Evolutionary conservation across 2,329 filamentous ascomycete species (phyloP), one percentile per base, ranked within the genome.

Genomic region (Emericellopsis atlantica): DNA sequence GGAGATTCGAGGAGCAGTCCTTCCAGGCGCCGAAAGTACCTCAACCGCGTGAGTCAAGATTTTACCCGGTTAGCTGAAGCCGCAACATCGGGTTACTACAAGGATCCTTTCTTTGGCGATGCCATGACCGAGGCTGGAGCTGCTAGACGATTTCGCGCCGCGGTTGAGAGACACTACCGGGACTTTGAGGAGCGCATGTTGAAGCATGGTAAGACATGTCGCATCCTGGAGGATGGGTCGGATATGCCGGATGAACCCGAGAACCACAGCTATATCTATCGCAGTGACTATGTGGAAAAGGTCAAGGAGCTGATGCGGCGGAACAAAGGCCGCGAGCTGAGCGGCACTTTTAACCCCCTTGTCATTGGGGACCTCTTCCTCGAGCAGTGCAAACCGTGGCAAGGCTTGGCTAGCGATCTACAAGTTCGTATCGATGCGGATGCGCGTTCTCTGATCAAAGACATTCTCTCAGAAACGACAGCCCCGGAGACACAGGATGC

Each of bases 291-390:
- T 24, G 14, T 36, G 7, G 8, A 10, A 2, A 6, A 40, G 14
- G 33, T 41, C n/a, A 21, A 11, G 22, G 18, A 15, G n/a, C 6
- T 52, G 6, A 52, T 58, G 39, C 21, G 42, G 5, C 46, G 47
- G 1, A 48, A 37, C 33, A 46, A 51, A 9, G 55, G 54, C 2
- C 57, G 67, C 4, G 79, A 84, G 50, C 55, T 84, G 0, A 72
- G 74, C 0, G 75, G 77, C 0, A 73, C 62, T 0, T 81, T 76
- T 53, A 79, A 79, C 44, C 70, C 77, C 0, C 51, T 75, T 41
- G 58, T 82, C 10, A 65, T 83, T 0, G 58, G 61, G 0, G 70
- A 80, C 18, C 53, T 84, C 0, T 84, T 84, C 50, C 57, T 58
- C 16, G 67, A 79, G 37, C 76, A 83, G 43, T 76, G 68, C 0